Percentiles rank a stretch among this genome's conserved stretches.
phyloP scores from a whole-genome alignment of 2,329 filamentous ascomycete genomes.

The Trichoderma pleuroti region DNA sequence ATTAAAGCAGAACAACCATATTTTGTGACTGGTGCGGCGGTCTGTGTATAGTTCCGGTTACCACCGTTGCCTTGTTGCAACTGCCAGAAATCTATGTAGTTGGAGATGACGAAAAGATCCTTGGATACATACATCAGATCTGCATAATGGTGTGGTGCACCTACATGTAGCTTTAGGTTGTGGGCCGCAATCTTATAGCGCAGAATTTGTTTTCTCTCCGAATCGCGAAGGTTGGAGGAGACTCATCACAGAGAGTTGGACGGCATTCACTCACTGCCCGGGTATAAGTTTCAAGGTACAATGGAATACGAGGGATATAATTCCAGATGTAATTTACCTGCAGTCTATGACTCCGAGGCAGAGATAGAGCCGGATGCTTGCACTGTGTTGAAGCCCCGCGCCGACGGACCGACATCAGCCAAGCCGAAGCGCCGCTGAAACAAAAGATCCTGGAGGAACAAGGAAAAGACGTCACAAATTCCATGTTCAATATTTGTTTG shows the following conservation, averaged over 20 bases:
- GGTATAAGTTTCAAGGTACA: background rate
- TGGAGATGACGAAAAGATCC: background rate
- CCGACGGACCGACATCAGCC: background rate
- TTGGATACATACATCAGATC: background rate
- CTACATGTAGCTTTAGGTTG: too few relatives aligned
- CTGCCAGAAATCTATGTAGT: background rate
- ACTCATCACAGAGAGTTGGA: background rate
- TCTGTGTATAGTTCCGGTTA: background rate
- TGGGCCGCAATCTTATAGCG: background rate
- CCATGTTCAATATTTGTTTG: background rate
- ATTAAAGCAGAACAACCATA: background rate
- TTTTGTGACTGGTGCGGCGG: background rate
- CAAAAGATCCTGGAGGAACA: background rate
- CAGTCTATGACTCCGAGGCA: background rate
- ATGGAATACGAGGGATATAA: background rate
- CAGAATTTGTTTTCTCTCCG: background rate
- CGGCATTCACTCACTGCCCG: too few relatives aligned
- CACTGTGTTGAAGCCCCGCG: background rate
- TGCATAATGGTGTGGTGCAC: background rate
- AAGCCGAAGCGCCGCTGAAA: background rate
- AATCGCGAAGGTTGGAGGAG: background rate
- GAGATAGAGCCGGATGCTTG: background rate
- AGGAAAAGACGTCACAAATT: background rate
- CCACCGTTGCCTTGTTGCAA: background rate
- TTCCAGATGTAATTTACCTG: background rate